A percentile compares a stretch with the other conserved stretches of the same genome.
These are phyloP conservation scores for Pelargonium fulgidum DNA, from an alignment of 441 rosid species.

Conservation along the genomic window DNA sequence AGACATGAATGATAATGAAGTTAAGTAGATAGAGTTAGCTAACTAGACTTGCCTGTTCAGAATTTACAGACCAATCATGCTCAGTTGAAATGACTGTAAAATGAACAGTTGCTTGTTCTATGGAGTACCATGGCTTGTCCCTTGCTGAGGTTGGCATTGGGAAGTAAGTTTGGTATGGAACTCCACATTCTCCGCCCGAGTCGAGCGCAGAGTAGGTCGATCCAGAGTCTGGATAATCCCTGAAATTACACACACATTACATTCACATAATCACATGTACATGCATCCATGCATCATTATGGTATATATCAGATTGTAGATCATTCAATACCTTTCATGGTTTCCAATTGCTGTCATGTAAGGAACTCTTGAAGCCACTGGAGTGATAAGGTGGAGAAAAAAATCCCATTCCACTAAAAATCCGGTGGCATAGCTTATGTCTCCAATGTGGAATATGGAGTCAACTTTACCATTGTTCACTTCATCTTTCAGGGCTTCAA, in stretches of 20 bases:
- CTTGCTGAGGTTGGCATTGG: constrained; percentile 48
- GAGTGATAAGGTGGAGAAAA: constrained; percentile 50
- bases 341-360: constrained; percentile 66
- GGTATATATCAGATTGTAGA: too few species aligned
- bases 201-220: constrained; percentile 39
- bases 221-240: constrained; percentile 46
- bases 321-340: constrained; percentile 28
- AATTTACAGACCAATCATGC: constrained; percentile 35
- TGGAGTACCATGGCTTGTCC: constrained; percentile 72
- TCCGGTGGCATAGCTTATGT: constrained; percentile 72
- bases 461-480: constrained; percentile 43
- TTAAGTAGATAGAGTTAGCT: too few species aligned
- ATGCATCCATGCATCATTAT: too few species aligned
- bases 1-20: too few species aligned
- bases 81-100: constrained; percentile 55
- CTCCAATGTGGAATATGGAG: constrained; percentile 69
- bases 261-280: too few species aligned
- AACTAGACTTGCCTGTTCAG: constrained; percentile 31
- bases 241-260: not conserved
- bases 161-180: constrained; percentile 57
- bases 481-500: constrained; percentile 42
- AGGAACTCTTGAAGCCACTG: constrained; percentile 47
- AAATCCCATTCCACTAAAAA: constrained; percentile 69
- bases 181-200: constrained; percentile 73
- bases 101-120: constrained; percentile 46